These are phyloP conservation scores for Kuraishia piskuri DNA, from an alignment of 805 yeast genomes.

Conservation along the genomic window DNA sequence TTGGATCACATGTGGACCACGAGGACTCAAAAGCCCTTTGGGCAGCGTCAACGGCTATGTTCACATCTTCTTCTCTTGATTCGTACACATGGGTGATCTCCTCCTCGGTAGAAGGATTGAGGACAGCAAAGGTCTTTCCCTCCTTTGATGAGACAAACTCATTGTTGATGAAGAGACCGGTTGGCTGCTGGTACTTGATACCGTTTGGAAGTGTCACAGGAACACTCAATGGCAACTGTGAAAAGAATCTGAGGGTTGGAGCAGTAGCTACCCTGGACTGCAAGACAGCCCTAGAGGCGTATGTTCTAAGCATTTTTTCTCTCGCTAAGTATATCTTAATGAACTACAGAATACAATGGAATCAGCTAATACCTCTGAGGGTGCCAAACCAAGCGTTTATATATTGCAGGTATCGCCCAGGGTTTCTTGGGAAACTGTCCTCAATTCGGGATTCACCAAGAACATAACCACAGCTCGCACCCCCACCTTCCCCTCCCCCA, in stretches of 20 bases:
- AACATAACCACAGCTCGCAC: no score
- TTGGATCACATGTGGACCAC: slow-evolving; percentile 41
- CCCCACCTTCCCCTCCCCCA: no score
- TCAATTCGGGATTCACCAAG: no score
- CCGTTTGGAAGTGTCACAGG: slow-evolving; percentile 51
- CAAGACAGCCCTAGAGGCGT: no score
- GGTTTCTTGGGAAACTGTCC: no score
- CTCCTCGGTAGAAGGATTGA: slow-evolving; percentile 48
- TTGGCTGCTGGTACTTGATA: slow-evolving; percentile 43
- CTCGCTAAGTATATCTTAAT: no score
- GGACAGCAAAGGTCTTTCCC: slow-evolving; percentile 49
- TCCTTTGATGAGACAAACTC: slow-evolving; percentile 56
- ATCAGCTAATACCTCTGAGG: no score
- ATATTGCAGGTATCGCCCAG: no score
- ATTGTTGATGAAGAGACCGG: slow-evolving; percentile 84
- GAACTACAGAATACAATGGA: no score
- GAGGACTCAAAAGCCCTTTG: slow-evolving; percentile 34
- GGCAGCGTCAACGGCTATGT: slow-evolving; percentile 45
- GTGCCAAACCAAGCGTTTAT: no score
- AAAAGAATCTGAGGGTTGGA: slow-evolving; percentile 15
- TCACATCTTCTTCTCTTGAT: slow-evolving; percentile 43
- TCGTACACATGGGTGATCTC: slow-evolving; percentile 41
- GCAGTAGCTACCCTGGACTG: no score
- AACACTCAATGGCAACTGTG: slow-evolving; percentile 30
- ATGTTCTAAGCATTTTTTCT: no score